Percentiles rank a stretch among this genome's conserved stretches.
These are phyloP conservation scores for Chlorella ohadii DNA, from an alignment of 139 green algal genomes.

Conservation along the genomic window DNA sequence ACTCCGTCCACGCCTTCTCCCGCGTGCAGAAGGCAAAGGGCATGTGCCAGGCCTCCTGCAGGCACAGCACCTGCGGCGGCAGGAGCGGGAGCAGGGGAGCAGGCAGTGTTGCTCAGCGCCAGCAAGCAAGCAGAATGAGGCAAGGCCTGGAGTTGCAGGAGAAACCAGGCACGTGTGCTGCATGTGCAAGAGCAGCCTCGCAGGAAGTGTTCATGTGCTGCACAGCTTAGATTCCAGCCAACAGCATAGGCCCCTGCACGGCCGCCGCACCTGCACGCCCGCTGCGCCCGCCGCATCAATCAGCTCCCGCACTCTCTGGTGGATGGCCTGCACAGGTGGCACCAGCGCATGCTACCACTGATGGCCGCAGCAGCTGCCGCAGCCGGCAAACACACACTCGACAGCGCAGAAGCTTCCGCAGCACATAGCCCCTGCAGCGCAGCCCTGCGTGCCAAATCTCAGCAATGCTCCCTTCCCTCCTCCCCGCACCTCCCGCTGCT, in stretches of 20 bases:
- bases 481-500: conserved; percentile 70
- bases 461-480: background rate
- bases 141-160: too few relatives aligned
- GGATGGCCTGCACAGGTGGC: conserved; percentile 13
- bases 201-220: too few relatives aligned
- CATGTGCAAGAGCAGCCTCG: background rate
- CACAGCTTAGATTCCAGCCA: too few relatives aligned
- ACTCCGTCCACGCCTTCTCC: conserved; percentile 93
- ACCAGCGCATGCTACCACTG: too few relatives aligned
- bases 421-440: too few relatives aligned
- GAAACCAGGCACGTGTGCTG: too few relatives aligned
- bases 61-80: conserved; percentile 86
- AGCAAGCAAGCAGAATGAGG: too few relatives aligned
- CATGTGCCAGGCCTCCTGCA: conserved; percentile 96
- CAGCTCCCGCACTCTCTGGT: conserved; percentile 63
- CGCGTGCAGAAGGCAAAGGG: conserved; percentile 98
- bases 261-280: conserved; percentile 50
- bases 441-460: background rate
- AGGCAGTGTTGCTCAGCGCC: background rate
- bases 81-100: too few relatives aligned
- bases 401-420: background rate
- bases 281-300: conserved; percentile 77
- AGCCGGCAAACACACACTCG: too few relatives aligned
- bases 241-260: background rate
- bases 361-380: too few relatives aligned